Conservation (phyloP, 208 protist genomes). For the Willaertia magna region DNA sequence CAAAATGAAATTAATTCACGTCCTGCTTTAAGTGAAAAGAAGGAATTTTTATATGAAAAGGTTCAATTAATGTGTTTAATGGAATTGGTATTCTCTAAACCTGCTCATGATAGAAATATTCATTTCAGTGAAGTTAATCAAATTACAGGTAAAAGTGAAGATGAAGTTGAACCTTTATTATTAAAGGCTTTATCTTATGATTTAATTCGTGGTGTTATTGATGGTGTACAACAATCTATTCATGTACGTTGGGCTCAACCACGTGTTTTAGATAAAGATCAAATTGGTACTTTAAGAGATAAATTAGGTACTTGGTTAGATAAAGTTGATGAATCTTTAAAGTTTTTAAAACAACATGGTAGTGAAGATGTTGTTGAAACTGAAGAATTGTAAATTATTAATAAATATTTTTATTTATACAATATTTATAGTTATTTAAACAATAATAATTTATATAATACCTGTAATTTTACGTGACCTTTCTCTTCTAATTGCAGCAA, state of each 20-base stretch:
- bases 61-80: conserved; percentile 83
- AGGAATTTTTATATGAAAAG: conserved; percentile 45
- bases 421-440: too few relatives aligned
- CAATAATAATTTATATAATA: neutral
- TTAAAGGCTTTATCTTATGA: conserved; percentile 77
- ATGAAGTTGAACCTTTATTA: conserved; percentile 75
- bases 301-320: conserved; percentile 55
- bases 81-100: conserved; percentile 80
- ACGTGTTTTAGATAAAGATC: conserved; percentile 55
- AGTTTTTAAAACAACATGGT: neutral
- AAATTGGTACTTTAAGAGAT: conserved; percentile 51
- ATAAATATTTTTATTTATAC: too few relatives aligned
- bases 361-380: neutral
- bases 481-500: neutral
- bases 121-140: conserved; percentile 48
- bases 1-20: conserved; percentile 11
- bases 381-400: too few relatives aligned
- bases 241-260: conserved; percentile 69
- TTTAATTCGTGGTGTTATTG: conserved; percentile 78
- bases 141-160: neutral
- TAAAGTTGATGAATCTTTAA: conserved; percentile 12
- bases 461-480: neutral
- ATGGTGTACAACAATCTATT: conserved; percentile 63
- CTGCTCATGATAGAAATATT: conserved; percentile 71
- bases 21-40: conserved; percentile 28